phyloP scores from a whole-genome alignment of 352 stramenopile species.

The Pythium monospermum region DNA sequence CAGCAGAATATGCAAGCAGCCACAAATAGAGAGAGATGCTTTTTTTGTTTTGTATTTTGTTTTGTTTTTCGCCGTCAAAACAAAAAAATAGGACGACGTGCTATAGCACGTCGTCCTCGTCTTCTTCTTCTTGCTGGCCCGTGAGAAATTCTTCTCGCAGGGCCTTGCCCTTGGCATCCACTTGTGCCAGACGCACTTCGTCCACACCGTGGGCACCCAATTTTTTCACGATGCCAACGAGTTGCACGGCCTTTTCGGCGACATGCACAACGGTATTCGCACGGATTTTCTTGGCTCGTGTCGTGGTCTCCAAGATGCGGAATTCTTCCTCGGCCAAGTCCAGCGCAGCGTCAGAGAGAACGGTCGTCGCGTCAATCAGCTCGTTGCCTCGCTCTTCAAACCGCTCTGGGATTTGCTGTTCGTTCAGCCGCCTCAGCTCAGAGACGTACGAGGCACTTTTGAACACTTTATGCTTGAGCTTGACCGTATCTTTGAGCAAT shows the following conservation, averaged over 20 bases:
- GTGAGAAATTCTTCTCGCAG: conserved; percentile 59
- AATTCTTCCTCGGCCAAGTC: conserved; percentile 82
- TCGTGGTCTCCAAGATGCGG: conserved; percentile 50
- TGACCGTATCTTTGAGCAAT: conserved; percentile 81
- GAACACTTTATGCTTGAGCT: conserved; percentile 88
- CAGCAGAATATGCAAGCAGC: neutral
- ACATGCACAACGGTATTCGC: conserved; percentile 62
- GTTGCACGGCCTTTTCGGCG: conserved; percentile 64
- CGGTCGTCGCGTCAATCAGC: conserved; percentile 53
- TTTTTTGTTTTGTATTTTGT: conserved; percentile 7
- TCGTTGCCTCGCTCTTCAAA: conserved; percentile 62
- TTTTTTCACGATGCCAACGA: conserved; percentile 85
- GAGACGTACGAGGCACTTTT: conserved; percentile 59
- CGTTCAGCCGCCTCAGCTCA: conserved; percentile 50
- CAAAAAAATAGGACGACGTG: too few relatives aligned
- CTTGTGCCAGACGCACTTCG: conserved; percentile 29
- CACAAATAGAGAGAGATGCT: conserved; percentile 15
- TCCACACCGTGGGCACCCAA: conserved; percentile 60
- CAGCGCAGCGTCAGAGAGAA: conserved; percentile 62
- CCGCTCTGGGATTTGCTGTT: conserved; percentile 60
- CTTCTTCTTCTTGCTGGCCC: conserved; percentile 66
- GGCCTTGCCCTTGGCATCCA: conserved; percentile 38
- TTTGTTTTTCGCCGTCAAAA: conserved; percentile 2
- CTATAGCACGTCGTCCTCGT: conserved; percentile 86
- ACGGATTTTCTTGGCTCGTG: conserved; percentile 77